Percentiles rank a stretch among this genome's conserved stretches.
Evolutionary conservation across 1,139 yeast species (phyloP).

Genomic region (Pichia sp.): DNA sequence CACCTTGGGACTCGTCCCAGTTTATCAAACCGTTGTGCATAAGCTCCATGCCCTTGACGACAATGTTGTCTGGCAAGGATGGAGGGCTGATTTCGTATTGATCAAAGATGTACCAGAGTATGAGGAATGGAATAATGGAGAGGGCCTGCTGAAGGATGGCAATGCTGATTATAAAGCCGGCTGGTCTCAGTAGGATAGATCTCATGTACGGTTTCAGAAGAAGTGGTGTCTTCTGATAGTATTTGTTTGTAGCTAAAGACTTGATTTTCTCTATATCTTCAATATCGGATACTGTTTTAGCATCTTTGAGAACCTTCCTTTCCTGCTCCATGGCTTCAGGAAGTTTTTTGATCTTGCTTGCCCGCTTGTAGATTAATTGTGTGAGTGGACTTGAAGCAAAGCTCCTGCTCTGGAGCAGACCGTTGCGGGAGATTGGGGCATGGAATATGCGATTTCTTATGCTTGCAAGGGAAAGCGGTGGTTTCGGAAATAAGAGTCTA

Average conservation of each 20-base stretch:
- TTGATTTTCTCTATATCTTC: slow-evolving; percentile 23
- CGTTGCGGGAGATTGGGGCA: background rate
- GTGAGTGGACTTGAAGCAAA: slow-evolving; percentile 5
- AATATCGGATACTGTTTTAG: slow-evolving; percentile 20
- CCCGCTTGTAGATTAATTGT: slow-evolving; percentile 17
- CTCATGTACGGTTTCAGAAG: slow-evolving; percentile 30
- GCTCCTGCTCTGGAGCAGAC: background rate
- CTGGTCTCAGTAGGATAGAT: slow-evolving; percentile 28
- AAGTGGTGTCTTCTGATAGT: slow-evolving; percentile 28
- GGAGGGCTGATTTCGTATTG: slow-evolving; percentile 46
- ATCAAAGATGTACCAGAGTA: slow-evolving; percentile 72
- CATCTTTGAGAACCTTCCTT: slow-evolving; percentile 10
- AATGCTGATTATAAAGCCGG: slow-evolving; percentile 45
- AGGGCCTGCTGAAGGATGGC: slow-evolving; percentile 79
- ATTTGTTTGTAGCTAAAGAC: slow-evolving; percentile 27
- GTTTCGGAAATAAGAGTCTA: background rate
- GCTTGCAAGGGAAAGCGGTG: background rate
- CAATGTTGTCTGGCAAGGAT: slow-evolving; percentile 63
- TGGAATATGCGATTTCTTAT: background rate
- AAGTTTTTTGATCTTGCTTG: slow-evolving; percentile 14
- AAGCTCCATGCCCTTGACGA: slow-evolving; percentile 56
- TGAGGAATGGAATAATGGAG: slow-evolving; percentile 74
- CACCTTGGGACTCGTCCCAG: slow-evolving; percentile 35
- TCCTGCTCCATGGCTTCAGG: slow-evolving; percentile 17
- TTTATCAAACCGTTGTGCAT: slow-evolving; percentile 44